Percentiles rank a stretch among this genome's conserved stretches.
These are phyloP conservation scores for Rachicladosporium sp. DNA, from an alignment of 2,329 filamentous ascomycete genomes.

Conservation along the genomic window DNA sequence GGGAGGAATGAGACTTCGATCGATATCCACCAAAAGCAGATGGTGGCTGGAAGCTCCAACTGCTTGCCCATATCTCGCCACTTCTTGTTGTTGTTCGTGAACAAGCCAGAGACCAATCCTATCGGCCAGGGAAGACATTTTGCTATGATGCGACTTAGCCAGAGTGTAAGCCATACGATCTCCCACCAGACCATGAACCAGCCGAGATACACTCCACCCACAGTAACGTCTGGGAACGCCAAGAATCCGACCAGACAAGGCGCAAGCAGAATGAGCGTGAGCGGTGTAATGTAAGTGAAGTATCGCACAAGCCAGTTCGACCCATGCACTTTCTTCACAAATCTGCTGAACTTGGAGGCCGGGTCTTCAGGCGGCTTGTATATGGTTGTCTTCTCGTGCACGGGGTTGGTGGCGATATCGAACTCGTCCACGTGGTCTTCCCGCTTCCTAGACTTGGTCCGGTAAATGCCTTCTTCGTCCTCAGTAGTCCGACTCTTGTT, in stretches of 20 bases:
- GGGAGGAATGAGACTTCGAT: conserved; percentile 77
- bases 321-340: conserved; percentile 52
- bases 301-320: conserved; percentile 58
- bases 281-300: conserved; percentile 56
- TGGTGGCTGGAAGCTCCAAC: conserved; percentile 69
- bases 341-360: conserved; percentile 47
- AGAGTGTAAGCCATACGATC: conserved; percentile 82
- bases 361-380: conserved; percentile 55
- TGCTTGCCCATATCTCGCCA: conserved; percentile 82
- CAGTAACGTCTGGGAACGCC: conserved; percentile 39
- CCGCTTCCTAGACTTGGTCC: conserved; percentile 38
- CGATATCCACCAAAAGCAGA: conserved; percentile 88
- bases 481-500: conserved; percentile 20
- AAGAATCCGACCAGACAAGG: conserved; percentile 55
- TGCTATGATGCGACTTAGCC: conserved; percentile 56
- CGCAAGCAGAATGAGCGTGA: conserved; percentile 52
- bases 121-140: conserved; percentile 53
- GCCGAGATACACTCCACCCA: conserved; percentile 63
- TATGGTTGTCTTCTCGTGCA: conserved; percentile 53
- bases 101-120: conserved; percentile 54
- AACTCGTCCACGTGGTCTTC: conserved; percentile 53
- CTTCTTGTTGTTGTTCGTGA: conserved; percentile 82
- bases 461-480: conserved; percentile 34
- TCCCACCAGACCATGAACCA: conserved; percentile 97
- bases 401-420: conserved; percentile 53